A percentile compares a stretch with the other conserved stretches of the same genome.
Conservation (phyloP, 306 rosid genomes). For the Quercus ilex region DNA sequence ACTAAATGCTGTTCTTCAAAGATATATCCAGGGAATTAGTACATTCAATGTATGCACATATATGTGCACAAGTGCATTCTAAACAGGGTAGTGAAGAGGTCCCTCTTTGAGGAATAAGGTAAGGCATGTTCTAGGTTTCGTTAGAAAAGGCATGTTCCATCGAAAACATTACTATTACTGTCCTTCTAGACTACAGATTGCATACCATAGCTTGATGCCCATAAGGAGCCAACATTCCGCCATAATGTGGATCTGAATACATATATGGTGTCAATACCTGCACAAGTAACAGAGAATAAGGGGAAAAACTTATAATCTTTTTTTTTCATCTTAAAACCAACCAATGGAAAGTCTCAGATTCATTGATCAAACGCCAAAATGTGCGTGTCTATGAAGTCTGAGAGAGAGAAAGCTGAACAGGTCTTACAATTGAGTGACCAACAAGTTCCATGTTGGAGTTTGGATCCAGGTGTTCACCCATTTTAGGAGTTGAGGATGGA, state of each 20-base stretch:
- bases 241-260: constrained; percentile 57
- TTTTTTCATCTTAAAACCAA: not conserved
- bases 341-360: constrained; percentile 4
- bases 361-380: not conserved
- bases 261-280: constrained; percentile 71
- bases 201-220: constrained; percentile 63
- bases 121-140: not conserved
- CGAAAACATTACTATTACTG: not conserved
- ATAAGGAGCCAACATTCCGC: constrained; percentile 48
- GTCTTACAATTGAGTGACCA: constrained; percentile 72
- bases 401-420: constrained; percentile 16
- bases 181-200: constrained; percentile 1
- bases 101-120: not conserved
- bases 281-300: constrained; percentile 17
- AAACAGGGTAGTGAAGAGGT: not conserved
- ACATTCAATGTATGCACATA: too few relatives aligned
- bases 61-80: not conserved
- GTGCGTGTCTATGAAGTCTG: not conserved
- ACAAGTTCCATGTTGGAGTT: constrained; percentile 58
- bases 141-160: not conserved
- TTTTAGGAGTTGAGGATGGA: constrained; percentile 31
- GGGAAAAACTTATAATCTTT: constrained; percentile 24
- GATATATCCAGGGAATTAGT: not conserved
- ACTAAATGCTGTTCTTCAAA: not conserved
- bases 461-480: constrained; percentile 48